Conservation (phyloP, 2,329 filamentous ascomycete genomes). For the Phoma sp. region DNA sequence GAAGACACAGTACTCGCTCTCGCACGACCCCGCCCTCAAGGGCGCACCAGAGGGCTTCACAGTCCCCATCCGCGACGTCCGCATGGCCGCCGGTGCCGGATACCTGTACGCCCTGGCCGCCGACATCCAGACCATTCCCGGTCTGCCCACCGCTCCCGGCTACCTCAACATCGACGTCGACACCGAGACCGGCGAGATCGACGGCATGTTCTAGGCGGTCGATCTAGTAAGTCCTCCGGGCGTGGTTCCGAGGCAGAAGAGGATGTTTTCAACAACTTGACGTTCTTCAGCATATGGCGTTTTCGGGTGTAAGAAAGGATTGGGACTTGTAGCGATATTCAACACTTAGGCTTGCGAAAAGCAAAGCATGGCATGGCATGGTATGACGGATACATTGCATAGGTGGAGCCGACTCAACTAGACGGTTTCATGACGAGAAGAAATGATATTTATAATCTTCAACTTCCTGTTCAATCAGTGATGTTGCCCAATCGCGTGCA, state of each 20-base stretch:
- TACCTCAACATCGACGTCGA: conserved; percentile 89
- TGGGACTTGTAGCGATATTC: conserved; percentile 17
- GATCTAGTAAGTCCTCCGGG: not conserved
- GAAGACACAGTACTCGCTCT: conserved; percentile 98
- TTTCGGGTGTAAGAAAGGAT: not conserved
- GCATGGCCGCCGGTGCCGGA: conserved; percentile 91
- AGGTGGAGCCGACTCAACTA: not conserved
- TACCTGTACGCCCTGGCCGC: conserved; percentile 84
- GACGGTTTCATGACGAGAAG: not conserved
- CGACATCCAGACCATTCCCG: conserved; percentile 98
- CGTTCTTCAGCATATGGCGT: conserved; percentile 18
- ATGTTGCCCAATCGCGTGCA: too few species aligned
- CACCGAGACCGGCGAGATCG: conserved; percentile 60
- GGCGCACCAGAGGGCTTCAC: conserved; percentile 94
- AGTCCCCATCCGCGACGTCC: conserved; percentile 90
- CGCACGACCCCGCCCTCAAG: conserved; percentile 91
- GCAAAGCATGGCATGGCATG: not conserved
- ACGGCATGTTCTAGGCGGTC: conserved; percentile 77
- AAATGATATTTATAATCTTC: too few species aligned
- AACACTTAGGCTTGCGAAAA: too few species aligned
- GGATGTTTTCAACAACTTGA: conserved; percentile 19
- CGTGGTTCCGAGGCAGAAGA: not conserved
- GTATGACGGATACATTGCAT: too few species aligned
- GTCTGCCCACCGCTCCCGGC: conserved; percentile 90
- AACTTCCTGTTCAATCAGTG: too few species aligned